Conservation (phyloP, 2,329 filamentous ascomycete genomes). For the Scytalidium sp. region DNA sequence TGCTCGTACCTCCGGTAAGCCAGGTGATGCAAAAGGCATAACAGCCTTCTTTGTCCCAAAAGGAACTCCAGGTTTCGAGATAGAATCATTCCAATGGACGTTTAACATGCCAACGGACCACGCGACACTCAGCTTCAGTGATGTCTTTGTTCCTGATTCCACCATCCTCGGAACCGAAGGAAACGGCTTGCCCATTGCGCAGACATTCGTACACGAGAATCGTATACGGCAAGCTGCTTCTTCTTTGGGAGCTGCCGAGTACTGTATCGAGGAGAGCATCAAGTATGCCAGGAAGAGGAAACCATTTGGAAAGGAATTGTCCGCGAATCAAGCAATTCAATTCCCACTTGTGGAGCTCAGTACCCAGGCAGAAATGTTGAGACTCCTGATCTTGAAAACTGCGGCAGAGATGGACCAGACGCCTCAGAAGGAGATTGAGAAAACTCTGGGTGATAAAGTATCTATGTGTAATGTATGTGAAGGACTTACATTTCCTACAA, state of each 20-base stretch:
- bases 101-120: constrained; percentile 67
- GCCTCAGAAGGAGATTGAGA: constrained; percentile 46
- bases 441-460: constrained; percentile 57
- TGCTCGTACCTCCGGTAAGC: constrained; percentile 51
- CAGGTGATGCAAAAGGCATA: constrained; percentile 53
- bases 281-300: constrained; percentile 51
- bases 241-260: constrained; percentile 55
- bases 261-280: constrained; percentile 56
- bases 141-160: constrained; percentile 52
- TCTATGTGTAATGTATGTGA: constrained; percentile 54
- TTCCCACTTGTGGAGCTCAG: constrained; percentile 61
- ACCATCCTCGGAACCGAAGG: constrained; percentile 50
- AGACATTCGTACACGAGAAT: constrained; percentile 65
- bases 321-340: constrained; percentile 60
- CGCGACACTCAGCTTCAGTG: constrained; percentile 54
- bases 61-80: constrained; percentile 47
- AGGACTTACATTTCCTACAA: background rate
- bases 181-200: constrained; percentile 56
- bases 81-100: constrained; percentile 61
- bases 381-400: constrained; percentile 58
- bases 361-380: constrained; percentile 61
- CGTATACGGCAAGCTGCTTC: constrained; percentile 62
- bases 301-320: constrained; percentile 55
- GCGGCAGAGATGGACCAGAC: constrained; percentile 59
- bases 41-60: constrained; percentile 58